Base-by-base conservation (phyloP, 2,329 filamentous ascomycete genomes). In the Penicillium paneum region DNA sequence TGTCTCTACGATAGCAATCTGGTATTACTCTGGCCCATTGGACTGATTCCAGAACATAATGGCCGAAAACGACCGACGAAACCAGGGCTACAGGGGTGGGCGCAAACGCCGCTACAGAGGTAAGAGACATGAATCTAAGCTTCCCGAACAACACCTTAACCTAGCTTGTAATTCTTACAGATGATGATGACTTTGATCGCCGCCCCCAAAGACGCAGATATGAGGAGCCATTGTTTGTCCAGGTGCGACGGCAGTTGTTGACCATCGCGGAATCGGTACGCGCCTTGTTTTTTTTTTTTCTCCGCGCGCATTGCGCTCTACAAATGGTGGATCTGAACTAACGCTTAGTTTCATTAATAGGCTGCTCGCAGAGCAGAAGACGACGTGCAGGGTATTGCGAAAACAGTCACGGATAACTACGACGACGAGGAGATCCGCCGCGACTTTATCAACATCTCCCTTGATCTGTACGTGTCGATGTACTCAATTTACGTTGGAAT, bases 41-140 rank as follows among this genome's bases (percentile, higher is more conserved):
- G 44, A 38, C 41, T 44, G 40, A 44, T 17, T 40, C 29, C 43
- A 43, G 55, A 56, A 19, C 15, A 32, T 29, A 49, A 59, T 83
- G 81, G 78, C 78, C 51, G 81, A 83, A 58, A 78, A 79, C 65
- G 79, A 82, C 59, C 74, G 86, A 70, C 81, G 81, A 54, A 71
- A 78, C 55, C 77, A 82, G 55, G 78, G 82, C 57, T 74, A 81
- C 67, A 79, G 70, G 55, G 68, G 69, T 65, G 72, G 71, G 62
- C 85, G 88, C 72, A 96, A 95, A 77, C 82, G 88, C 67, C 83
- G 91, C 70, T 88, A 86, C 69, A 82, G 89, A 89, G 91, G 91
- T 92, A 71, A 59, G 55, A 55, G 19, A 55, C 15, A 49, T 45
- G 47, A 8, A 40, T 39, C 28, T 28, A 41, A 47, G 48, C 53